Base-by-base conservation (phyloP, 1,284 basidiomycete genomes). In the Apiotrichum siamense region DNA sequence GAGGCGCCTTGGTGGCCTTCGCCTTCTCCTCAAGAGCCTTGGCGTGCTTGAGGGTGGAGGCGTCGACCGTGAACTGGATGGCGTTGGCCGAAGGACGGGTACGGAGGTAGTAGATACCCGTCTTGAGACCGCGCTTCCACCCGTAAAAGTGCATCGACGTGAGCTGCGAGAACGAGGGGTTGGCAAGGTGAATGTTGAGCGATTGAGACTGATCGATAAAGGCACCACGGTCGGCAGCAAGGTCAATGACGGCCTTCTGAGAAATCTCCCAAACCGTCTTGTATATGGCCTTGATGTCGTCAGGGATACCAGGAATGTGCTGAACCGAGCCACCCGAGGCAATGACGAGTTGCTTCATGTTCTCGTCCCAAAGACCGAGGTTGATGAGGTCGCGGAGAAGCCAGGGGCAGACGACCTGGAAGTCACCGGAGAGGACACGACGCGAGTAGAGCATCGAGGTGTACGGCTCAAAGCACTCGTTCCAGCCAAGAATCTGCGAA, bases 131-230 rank as follows among this genome's bases (percentile, higher is more conserved):
- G 76, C 90, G 90, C 83, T 96, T 96, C 96, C 94, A 98, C 23
- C 93, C 96, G 74, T 98, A 97, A 77, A 98, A 99, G 78, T 98
- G 96, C 94, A 97, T 98, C 63, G 88, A 90, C 43, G 92, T 96
- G 51, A 99, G 79, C 75, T 99, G 96, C 18, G 89, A 90, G 61
- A 87, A 81, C 11, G 91, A 93, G 42, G 96, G 96, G 48, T 88
- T 81, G 66, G 89, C 83, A 40, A 99, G 77, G 74, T 98, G 94
- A 52, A 99, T 83, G 75, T 98, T 98, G 70, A 99, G 75, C 47
- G 77, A 78, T 69, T 81, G 80, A 62, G 83, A 86, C 77, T 99
- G 96, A 78, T 93, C 96, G 75, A 98, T 97, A 78, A 88, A 99
- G 1, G 96, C 92, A 35, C 94, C 96, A 61, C 96, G 91, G 75